These are phyloP conservation scores for Thielaviopsis euricoi DNA, from an alignment of 2,329 filamentous ascomycete genomes.

Conservation along the genomic window DNA sequence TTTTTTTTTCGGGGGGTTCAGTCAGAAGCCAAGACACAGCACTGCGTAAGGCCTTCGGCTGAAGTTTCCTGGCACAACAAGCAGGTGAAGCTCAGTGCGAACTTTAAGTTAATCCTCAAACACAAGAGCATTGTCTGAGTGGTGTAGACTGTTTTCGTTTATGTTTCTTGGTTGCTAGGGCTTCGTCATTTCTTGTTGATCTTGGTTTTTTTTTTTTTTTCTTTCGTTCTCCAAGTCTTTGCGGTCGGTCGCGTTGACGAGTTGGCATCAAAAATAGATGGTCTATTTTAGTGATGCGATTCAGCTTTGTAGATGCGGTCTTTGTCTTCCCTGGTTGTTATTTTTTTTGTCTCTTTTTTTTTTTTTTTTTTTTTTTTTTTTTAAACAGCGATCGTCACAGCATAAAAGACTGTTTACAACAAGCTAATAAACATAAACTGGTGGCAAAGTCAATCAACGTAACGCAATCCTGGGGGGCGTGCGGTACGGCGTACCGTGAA, in stretches of 20 bases:
- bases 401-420: background rate
- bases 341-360: too few relatives aligned
- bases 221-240: background rate
- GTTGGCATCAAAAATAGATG: background rate
- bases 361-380: background rate
- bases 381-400: background rate
- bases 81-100: background rate
- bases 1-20: too few relatives aligned
- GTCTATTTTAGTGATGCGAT: too few relatives aligned
- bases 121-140: background rate
- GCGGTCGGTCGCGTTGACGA: background rate
- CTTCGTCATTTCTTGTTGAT: background rate
- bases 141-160: background rate
- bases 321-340: too few relatives aligned
- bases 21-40: too few relatives aligned
- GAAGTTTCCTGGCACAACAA: background rate
- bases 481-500: background rate
- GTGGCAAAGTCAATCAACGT: background rate
- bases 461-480: background rate
- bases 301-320: too few relatives aligned
- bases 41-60: too few relatives aligned
- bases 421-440: background rate
- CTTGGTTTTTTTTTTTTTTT: background rate
- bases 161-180: background rate
- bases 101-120: background rate